Conservation (phyloP, 257 asterid species). For the Nicotiana sylvestris region DNA sequence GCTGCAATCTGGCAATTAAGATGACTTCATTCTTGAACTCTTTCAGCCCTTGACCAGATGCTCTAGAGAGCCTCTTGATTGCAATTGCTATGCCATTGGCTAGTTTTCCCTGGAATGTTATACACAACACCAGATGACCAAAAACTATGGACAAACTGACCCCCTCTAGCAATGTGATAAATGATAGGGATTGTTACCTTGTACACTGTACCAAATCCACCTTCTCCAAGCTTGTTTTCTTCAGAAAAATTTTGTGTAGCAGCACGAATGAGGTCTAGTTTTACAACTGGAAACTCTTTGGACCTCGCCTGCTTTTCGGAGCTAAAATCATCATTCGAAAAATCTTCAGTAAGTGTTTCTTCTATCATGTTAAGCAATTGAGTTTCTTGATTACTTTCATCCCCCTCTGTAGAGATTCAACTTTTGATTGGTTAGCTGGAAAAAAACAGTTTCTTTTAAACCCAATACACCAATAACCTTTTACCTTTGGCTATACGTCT, state of each 20-base stretch:
- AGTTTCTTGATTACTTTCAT: background rate
- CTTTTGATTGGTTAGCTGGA: background rate
- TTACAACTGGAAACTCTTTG: background rate
- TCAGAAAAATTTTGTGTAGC: background rate
- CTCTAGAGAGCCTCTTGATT: conserved; percentile 5
- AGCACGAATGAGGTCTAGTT: background rate
- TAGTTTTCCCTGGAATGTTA: background rate
- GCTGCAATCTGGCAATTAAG: conserved; percentile 9
- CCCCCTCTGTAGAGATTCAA: conserved; percentile 3
- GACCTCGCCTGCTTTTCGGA: background rate
- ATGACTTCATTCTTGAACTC: conserved; percentile 15
- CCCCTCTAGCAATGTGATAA: background rate
- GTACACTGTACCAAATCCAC: conserved; percentile 16
- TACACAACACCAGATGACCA: background rate
- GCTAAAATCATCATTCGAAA: background rate
- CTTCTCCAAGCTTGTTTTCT: conserved; percentile 9
- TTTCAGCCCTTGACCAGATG: conserved; percentile 5
- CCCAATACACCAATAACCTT: background rate
- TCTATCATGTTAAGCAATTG: background rate
- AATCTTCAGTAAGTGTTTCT: background rate
- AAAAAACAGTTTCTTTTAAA: background rate
- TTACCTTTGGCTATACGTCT: background rate
- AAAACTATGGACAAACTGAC: background rate
- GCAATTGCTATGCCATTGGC: background rate
- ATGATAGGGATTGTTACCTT: background rate